Conservation (phyloP, 345 rosid genomes). For the Aethionema arabicum region DNA sequence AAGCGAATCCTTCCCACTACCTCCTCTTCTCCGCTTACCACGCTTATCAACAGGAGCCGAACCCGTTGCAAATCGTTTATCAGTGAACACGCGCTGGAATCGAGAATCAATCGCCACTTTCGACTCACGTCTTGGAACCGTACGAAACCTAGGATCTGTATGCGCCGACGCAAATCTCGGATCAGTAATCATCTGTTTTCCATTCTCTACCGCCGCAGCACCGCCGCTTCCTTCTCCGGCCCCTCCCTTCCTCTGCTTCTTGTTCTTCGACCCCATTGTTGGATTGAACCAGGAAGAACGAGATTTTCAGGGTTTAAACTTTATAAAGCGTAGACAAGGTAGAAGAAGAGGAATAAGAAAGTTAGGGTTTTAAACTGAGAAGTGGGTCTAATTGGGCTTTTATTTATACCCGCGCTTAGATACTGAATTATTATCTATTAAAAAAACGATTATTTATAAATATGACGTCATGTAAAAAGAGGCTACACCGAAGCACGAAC, state of each 20-base stretch:
- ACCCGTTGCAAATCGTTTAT: constrained; percentile 54
- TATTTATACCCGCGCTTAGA: neutral
- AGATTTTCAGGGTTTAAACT: constrained; percentile 22
- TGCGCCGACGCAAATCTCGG: constrained; percentile 66
- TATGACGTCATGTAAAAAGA: constrained; percentile 12
- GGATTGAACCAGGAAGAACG: neutral
- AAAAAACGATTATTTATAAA: no score
- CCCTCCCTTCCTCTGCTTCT: constrained; percentile 15
- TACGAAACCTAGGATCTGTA: constrained; percentile 87
- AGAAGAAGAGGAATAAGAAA: neutral
- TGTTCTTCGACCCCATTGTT: constrained; percentile 32
- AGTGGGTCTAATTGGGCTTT: neutral
- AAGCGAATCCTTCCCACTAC: constrained; percentile 41
- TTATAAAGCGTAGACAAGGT: neutral
- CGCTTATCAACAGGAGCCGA: constrained; percentile 72
- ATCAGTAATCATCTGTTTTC: constrained; percentile 46
- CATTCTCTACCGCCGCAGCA: constrained; percentile 23
- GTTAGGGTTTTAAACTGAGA: constrained; percentile 14
- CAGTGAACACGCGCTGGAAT: constrained; percentile 55
- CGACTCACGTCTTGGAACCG: constrained; percentile 53
- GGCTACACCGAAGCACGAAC: constrained; percentile 13
- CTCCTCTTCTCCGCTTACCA: constrained; percentile 63
- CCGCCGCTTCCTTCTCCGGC: constrained; percentile 15
- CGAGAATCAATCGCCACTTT: constrained; percentile 80
- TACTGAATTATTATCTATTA: no score